Conservation (phyloP, 2,329 filamentous ascomycete species). For the Claviceps fusiformis region DNA sequence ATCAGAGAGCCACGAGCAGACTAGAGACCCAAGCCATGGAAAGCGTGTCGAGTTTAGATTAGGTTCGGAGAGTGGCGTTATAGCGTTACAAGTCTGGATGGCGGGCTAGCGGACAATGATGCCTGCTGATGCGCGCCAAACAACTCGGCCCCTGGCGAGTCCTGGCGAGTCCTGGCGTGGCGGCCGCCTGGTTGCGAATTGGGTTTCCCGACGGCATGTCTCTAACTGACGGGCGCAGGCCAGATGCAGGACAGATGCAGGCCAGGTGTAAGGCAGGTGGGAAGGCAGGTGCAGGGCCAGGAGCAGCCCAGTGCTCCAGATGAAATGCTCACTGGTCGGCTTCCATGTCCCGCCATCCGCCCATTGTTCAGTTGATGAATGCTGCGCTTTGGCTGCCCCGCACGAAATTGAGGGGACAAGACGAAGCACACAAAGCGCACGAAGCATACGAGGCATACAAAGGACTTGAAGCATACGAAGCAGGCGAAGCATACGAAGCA, state of each 20-base stretch:
- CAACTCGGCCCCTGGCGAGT: background rate
- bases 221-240: background rate
- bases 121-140: background rate
- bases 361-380: too few relatives aligned
- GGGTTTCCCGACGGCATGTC: background rate
- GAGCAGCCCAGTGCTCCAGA: constrained; percentile 10
- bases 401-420: background rate
- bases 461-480: too few relatives aligned
- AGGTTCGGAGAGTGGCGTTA: background rate
- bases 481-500: too few relatives aligned
- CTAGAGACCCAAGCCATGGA: too few relatives aligned
- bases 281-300: constrained; percentile 2
- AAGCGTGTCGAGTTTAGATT: background rate
- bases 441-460: too few relatives aligned
- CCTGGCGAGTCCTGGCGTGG: background rate
- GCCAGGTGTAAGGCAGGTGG: background rate
- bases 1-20: too few relatives aligned
- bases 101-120: background rate
- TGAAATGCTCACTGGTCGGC: background rate
- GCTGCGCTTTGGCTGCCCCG: background rate
- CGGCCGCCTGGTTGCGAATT: background rate
- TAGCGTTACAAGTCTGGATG: background rate
- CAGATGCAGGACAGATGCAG: background rate
- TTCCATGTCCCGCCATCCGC: too few relatives aligned
- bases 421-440: too few relatives aligned